These are phyloP conservation scores for Botrytis squamosa DNA, from an alignment of 2,329 filamentous ascomycete species.

Conservation along the genomic window DNA sequence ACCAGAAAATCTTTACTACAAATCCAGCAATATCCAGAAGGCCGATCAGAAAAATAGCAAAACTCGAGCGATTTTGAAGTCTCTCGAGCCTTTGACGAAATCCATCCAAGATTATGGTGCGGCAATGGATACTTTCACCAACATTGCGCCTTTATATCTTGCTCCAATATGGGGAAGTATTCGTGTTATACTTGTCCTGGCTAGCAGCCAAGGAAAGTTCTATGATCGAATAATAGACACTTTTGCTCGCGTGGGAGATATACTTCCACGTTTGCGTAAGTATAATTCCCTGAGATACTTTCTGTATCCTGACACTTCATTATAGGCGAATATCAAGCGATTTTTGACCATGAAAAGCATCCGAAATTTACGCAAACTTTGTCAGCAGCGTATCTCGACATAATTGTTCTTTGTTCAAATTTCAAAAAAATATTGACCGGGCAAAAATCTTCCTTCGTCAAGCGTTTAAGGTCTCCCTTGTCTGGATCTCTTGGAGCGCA, in stretches of 20 bases:
- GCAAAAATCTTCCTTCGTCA: neutral
- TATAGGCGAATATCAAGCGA: neutral
- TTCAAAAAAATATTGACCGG: neutral
- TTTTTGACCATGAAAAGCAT: neutral
- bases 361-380: neutral
- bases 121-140: neutral
- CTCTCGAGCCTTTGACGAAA: neutral
- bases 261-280: conserved; percentile 2
- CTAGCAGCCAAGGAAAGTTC: neutral
- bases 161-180: neutral
- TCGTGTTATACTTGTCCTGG: neutral
- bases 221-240: conserved; percentile 10
- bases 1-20: conserved; percentile 4
- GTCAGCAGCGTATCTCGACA: neutral
- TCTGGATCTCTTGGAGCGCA: neutral
- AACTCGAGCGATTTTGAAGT: neutral
- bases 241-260: conserved; percentile 5
- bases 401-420: neutral
- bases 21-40: neutral
- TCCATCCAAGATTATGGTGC: neutral
- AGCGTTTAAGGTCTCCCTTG: neutral
- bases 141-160: neutral
- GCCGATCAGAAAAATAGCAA: neutral
- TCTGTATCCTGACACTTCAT: too few relatives aligned
- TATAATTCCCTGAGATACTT: too few relatives aligned